Conservation (phyloP, 768 basidiomycete genomes). For the Suillus subalutaceus region DNA sequence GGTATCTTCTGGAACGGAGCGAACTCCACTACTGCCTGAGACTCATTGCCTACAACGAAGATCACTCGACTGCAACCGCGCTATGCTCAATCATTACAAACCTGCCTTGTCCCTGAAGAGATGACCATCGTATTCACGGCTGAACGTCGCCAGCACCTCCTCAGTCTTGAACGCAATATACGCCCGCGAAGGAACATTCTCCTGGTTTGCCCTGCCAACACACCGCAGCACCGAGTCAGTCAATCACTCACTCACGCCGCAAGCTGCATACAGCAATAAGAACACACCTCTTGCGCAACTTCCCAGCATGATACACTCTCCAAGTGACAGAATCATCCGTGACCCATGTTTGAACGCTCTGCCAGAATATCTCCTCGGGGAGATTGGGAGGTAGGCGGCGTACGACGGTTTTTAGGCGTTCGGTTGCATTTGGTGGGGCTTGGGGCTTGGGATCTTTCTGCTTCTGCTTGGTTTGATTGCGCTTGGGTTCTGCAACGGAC, state of each 20-base stretch:
- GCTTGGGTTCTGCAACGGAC: constrained; percentile 25
- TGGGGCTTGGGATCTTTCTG: constrained; percentile 38
- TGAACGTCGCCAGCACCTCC: constrained; percentile 72
- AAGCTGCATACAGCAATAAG: too few species aligned
- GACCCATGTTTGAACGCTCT: constrained; percentile 85
- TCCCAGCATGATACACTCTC: constrained; percentile 70
- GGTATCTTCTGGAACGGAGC: constrained; percentile 91
- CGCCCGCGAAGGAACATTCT: constrained; percentile 84
- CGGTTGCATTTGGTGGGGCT: constrained; percentile 36
- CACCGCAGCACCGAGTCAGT: background rate
- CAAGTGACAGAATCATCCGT: constrained; percentile 69
- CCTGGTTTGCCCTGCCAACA: constrained; percentile 68
- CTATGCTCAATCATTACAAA: constrained; percentile 35
- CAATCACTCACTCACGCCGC: background rate
- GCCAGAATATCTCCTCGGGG: constrained; percentile 94
- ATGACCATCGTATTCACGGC: constrained; percentile 89
- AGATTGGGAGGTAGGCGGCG: constrained; percentile 89
- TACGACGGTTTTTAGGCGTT: constrained; percentile 85
- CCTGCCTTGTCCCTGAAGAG: constrained; percentile 90
- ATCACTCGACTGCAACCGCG: background rate
- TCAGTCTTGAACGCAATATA: constrained; percentile 88
- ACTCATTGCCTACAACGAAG: constrained; percentile 71
- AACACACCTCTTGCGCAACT: constrained; percentile 67
- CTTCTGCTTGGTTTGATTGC: constrained; percentile 25
- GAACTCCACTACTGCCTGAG: constrained; percentile 88